Percentiles rank a stretch among this genome's conserved stretches.
Evolutionary conservation across 257 asterid species (phyloP).

Genomic region (Solanum tacnaense): DNA sequence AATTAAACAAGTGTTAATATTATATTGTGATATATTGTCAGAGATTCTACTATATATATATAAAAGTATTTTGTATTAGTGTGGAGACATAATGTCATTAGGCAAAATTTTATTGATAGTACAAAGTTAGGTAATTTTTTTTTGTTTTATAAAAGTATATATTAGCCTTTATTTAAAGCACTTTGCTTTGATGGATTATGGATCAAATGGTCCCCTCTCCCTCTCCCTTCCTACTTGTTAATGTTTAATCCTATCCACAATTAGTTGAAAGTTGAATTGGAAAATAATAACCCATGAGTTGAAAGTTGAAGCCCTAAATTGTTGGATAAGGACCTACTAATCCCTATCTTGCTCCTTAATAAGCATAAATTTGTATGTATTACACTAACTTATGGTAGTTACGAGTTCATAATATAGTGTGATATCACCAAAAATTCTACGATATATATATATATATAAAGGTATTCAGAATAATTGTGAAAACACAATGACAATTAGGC

Average conservation of each 20-base stretch:
- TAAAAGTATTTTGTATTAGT: neutral
- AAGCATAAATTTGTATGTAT: no score
- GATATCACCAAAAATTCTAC: no score
- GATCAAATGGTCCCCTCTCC: slow-evolving; percentile 28
- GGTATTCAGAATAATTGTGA: no score
- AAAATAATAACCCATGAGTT: neutral
- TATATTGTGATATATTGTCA: neutral
- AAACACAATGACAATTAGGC: no score
- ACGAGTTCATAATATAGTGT: neutral
- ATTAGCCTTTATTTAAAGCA: neutral
- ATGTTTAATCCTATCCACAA: slow-evolving; percentile 8
- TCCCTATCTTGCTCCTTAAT: neutral
- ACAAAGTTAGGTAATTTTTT: neutral
- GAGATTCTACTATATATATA: neutral
- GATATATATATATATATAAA: no score
- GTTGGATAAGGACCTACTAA: neutral
- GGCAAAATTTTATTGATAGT: neutral
- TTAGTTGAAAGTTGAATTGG: neutral
- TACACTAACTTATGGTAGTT: neutral
- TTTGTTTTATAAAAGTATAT: neutral
- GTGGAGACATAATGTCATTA: neutral
- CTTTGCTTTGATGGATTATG: neutral
- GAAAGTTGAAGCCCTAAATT: neutral
- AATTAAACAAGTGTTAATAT: neutral
- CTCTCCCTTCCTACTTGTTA: neutral